Evolutionary conservation across 495 filamentous ascomycete species (phyloP), one percentile per base, ranked within the genome.

Genomic region (Xylaria longipes): DNA sequence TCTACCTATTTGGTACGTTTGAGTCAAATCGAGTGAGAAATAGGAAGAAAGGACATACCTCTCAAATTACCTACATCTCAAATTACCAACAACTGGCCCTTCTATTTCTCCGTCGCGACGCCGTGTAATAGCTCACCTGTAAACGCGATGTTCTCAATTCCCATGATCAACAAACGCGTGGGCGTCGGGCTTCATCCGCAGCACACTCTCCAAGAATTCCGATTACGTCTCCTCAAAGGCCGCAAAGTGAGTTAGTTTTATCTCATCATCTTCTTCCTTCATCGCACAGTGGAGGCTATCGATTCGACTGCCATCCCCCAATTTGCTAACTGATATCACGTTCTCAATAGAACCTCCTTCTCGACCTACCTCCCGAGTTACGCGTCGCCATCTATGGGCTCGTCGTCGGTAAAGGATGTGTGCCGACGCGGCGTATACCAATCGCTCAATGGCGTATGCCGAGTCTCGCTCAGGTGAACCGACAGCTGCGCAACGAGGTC

Each of bases 301-400:
- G 4, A 35, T 20, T 29, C 15, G 6, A 33, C 27, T 20, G 12
- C 12, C n/a, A 27, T 2, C 8, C 1, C 54, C 12, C 6, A 9
- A n/a, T 37, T 7, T 31, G 37, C 37, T 15, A 7, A 20, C 56
- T 60, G 56, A 61, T 5, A 9, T 25, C n/a, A 4, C 58, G 17
- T 9, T 39, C 20, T 61, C 20, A 7, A 14, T 15, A 61, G 58
- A 61, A 61, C 33, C 35, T 61, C 4, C 58, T 61, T 25, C 58
- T 61, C 15, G 35, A 41, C 35, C n/a, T 61, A 9, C 58, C 58
- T 15, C 58, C 58, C 17, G 58, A 61, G 35, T 41, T 61, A 22
- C 58, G 35, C n/a, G 41, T 25, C 58, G 20, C 35, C 58, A 61
- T 61, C 33, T 61, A 61, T 14, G 35, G 41, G 31, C 35, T 61